Base-by-base conservation (phyloP, 2,329 filamentous ascomycete species). In the Penicillium sp. region DNA sequence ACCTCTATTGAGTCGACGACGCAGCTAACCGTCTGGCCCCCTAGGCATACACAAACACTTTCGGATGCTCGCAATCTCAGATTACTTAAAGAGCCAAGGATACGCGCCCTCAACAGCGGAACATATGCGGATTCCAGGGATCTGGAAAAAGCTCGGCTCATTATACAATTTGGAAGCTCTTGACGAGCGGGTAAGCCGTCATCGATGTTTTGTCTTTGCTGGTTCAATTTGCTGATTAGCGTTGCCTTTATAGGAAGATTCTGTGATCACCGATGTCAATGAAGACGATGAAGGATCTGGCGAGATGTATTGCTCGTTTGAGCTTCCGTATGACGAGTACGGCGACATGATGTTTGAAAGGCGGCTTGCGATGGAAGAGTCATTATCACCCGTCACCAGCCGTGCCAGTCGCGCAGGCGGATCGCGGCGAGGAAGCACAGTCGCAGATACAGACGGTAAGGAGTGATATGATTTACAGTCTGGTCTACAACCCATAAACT, bases 41-140 rank as follows among this genome's bases (percentile, higher is more conserved):
- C n/a, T 48, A 63, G 90, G 91, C 57, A 89, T 96, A 81, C 91
- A 96, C 77, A 95, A 93, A 71, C 91, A 96, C 73, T 96, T 96
- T 70, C 87, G 90, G 57, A 92, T 97, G 82, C 86, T 96, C 60
- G 86, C 90, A 9, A 90, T 97, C 55, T 88, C 88, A 42, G 86
- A 92, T 63, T 85, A 90, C 64, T 77, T 95, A 57, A 85, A 87
- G 61, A 90, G 89, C 63, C 89, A 92, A 72, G 91, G 91, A 82
- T 91, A 72, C 83, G 87, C 49, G 80, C 88, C 66, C 64, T 84
- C 61, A 78, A 85, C 68, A 23, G 72, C 77, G 63, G 82, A 83
- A 16, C 94, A 99, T 76, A 97, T 91, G 39, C 87, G 88, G 56
- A 94, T 96, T 62, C 88, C 90, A 0, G 88, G 89, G 39, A 96